phyloP scores from a whole-genome alignment of 441 rosid species.

The Pelargonium australe region DNA sequence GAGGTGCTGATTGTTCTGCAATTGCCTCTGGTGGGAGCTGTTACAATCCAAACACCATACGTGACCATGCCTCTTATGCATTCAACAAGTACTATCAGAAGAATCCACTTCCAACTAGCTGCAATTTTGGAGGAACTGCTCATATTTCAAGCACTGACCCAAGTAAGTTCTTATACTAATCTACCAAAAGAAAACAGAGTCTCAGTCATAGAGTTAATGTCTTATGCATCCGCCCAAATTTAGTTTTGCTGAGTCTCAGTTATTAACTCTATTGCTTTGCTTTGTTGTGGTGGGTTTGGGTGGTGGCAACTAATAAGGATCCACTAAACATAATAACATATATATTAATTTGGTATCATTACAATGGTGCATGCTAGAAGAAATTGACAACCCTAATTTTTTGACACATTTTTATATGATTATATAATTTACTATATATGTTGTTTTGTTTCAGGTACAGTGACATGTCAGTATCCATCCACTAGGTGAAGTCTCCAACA shows the following conservation, averaged over 20 bases:
- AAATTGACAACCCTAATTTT: background rate
- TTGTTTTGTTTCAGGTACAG: conserved; percentile 44
- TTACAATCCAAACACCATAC: conserved; percentile 46
- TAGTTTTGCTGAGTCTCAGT: too few species aligned
- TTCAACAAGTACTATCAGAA: conserved; percentile 59
- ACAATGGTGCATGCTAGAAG: background rate
- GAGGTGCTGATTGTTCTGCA: conserved; percentile 51
- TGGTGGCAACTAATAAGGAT: background rate
- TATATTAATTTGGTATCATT: background rate
- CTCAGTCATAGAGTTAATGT: too few species aligned
- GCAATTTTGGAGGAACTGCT: conserved; percentile 83
- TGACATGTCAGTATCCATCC: conserved; percentile 66
- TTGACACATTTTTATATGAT: background rate
- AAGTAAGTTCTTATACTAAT: conserved; percentile 40
- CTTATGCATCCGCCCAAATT: too few species aligned
- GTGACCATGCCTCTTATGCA: conserved; percentile 52
- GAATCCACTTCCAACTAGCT: conserved; percentile 71
- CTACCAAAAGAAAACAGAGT: too few species aligned
- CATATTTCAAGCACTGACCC: conserved; percentile 67
- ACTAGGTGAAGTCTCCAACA: conserved; percentile 48
- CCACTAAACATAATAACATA: background rate
- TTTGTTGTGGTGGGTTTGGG: background rate
- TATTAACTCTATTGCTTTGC: too few species aligned
- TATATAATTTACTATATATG: background rate
- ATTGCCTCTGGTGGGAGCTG: conserved; percentile 51